Percentiles rank a stretch among this genome's conserved stretches.
Conservation (phyloP, 768 basidiomycete species). For the Leccinum fibrillosum region DNA sequence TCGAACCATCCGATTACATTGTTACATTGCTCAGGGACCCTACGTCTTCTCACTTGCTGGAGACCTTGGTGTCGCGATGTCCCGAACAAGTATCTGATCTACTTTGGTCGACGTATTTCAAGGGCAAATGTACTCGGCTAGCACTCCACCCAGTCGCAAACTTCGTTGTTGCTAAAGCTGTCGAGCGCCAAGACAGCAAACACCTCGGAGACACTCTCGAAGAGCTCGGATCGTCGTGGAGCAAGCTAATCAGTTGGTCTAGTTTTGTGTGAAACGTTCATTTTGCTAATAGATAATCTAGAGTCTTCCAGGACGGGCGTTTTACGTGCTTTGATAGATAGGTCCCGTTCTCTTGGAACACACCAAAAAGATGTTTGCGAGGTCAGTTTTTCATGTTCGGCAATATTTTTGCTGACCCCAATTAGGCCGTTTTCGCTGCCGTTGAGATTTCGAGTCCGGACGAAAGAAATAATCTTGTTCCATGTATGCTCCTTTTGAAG, state of each 20-base stretch:
- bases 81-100: slow-evolving; percentile 57
- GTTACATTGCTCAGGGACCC: slow-evolving; percentile 79
- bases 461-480: slow-evolving; percentile 55
- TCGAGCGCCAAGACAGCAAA: slow-evolving; percentile 55
- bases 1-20: slow-evolving; percentile 73
- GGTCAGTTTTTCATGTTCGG: slow-evolving; percentile 39
- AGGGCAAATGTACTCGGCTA: slow-evolving; percentile 65
- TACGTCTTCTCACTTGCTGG: slow-evolving; percentile 88
- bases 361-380: slow-evolving; percentile 51
- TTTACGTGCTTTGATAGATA: slow-evolving; percentile 70
- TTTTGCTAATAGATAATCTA: slow-evolving; percentile 22
- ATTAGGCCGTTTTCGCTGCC: slow-evolving; percentile 56
- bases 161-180: slow-evolving; percentile 82
- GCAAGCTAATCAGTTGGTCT: slow-evolving; percentile 67
- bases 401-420: slow-evolving; percentile 4
- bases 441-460: slow-evolving; percentile 52
- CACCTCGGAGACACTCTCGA: slow-evolving; percentile 53
- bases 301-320: slow-evolving; percentile 76
- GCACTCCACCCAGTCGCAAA: slow-evolving; percentile 90
- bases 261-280: not conserved
- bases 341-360: slow-evolving; percentile 47
- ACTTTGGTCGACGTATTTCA: slow-evolving; percentile 80
- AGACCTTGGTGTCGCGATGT: slow-evolving; percentile 65
- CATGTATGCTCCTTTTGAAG: slow-evolving; percentile 60
- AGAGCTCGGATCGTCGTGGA: slow-evolving; percentile 60